These are phyloP conservation scores for Phytophthora sp. DNA, from an alignment of 352 stramenopile species.

Conservation along the genomic window DNA sequence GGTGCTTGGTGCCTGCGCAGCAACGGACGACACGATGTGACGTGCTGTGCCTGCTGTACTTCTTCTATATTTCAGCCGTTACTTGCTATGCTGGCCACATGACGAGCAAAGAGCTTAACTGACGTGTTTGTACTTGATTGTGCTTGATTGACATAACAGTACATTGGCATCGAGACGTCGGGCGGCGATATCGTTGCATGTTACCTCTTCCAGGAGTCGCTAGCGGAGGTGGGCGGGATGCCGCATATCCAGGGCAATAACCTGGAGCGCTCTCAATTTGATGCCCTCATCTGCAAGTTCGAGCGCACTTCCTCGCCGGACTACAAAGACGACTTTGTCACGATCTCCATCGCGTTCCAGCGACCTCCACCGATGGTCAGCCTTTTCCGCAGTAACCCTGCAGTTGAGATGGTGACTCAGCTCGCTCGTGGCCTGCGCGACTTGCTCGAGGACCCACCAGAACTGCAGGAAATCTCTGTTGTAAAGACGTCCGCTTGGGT, in stretches of 20 bases:
- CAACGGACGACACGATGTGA: conserved; percentile 4
- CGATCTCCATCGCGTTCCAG: conserved; percentile 88
- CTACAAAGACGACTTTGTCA: conserved; percentile 76
- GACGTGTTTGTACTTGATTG: conserved; percentile 14
- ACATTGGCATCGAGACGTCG: conserved; percentile 83
- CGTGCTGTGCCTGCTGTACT: not conserved
- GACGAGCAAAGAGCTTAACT: conserved; percentile 20
- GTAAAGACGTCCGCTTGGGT: conserved; percentile 86
- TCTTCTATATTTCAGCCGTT: conserved; percentile 30
- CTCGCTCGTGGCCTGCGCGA: conserved; percentile 82
- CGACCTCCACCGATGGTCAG: conserved; percentile 80
- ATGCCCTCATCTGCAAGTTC: conserved; percentile 88
- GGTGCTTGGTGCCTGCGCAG: conserved; percentile 14
- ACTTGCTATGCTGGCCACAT: conserved; percentile 16
- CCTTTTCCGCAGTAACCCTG: conserved; percentile 83
- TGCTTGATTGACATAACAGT: conserved; percentile 43
- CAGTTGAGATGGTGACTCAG: conserved; percentile 84
- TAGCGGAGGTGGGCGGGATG: conserved; percentile 84
- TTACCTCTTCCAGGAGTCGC: conserved; percentile 87
- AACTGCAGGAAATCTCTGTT: conserved; percentile 82
- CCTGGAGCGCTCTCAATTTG: conserved; percentile 83
- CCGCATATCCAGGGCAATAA: conserved; percentile 81
- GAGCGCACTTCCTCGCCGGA: conserved; percentile 69
- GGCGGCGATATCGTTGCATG: conserved; percentile 80
- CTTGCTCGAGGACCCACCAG: conserved; percentile 76